Evolutionary conservation across 164 flowering plant species (phyloP).

Genomic region (Buxus sempervirens): DNA sequence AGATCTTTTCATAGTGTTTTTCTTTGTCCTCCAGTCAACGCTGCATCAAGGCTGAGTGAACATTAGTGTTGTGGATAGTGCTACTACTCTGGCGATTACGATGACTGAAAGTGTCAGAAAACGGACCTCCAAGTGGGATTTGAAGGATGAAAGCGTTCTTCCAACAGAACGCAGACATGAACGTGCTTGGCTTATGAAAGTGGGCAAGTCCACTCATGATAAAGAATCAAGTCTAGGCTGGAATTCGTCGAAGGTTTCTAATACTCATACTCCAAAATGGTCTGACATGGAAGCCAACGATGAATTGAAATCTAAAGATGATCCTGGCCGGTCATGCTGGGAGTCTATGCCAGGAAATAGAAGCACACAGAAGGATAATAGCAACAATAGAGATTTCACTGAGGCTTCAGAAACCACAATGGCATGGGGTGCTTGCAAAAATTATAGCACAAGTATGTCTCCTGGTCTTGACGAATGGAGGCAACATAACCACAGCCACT

Average conservation of each 20-base stretch:
- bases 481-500: conserved; percentile 31
- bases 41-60: conserved; percentile 9
- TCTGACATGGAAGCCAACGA: conserved; percentile 17
- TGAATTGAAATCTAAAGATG: conserved; percentile 20
- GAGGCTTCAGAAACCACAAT: conserved; percentile 15
- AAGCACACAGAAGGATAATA: conserved; percentile 27
- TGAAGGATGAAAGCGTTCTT: conserved; percentile 31
- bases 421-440: conserved; percentile 31
- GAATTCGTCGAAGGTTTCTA: conserved; percentile 11
- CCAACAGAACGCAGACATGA: conserved; percentile 25
- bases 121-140: conserved; percentile 57
- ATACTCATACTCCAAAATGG: conserved; percentile 29
- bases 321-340: conserved; percentile 21
- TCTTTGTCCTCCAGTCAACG: neutral
- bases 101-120: conserved; percentile 36
- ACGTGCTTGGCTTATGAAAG: conserved; percentile 23
- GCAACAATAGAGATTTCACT: conserved; percentile 13
- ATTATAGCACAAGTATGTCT: conserved; percentile 37
- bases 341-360: conserved; percentile 32
- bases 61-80: conserved; percentile 1
- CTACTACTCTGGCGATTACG: conserved; percentile 4
- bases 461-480: conserved; percentile 60
- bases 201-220: conserved; percentile 23
- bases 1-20: neutral
- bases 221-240: conserved; percentile 17